Base-by-base conservation (phyloP, 345 rosid species). In the Hevea brasiliensis region DNA sequence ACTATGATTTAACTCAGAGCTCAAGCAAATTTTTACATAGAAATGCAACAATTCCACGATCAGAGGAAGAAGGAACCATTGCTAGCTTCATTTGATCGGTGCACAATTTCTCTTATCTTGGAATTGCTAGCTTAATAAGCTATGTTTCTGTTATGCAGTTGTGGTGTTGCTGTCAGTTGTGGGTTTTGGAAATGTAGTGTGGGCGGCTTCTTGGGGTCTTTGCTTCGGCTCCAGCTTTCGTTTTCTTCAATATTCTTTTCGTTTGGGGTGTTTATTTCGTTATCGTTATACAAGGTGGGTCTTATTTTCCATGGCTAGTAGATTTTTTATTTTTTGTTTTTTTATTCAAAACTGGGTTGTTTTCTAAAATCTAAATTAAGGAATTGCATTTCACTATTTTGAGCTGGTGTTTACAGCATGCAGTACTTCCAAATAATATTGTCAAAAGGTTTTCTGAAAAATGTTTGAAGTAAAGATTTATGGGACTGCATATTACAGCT, bases 211-310 rank as follows among this genome's bases (percentile, higher is more conserved):
- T 82, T 62, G 84, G 87, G 66, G 77, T 84, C 63, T 42, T 40
- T 72, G 81, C 86, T 14, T 87, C 89, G 0, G 89, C 91, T 59
- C 82, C 89, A 23, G 91, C 87, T 71, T 77, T 86, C 35, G 89
- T 89, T 26, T 77, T 87, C 83, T 73, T 73, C 78, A 84, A 23
- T 45, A 47, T 82, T 29, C 44, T 82, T 21, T 87, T 85, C 72
- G 13, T 85, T 21, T 87, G 93, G 91, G 65, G 45, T 74, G 82
- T 84, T 72, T 86, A 87, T 65, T 24, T 76, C 42, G 41, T 71
- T 45, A 65, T 74, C 68, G 62, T 84, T 75, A 83, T 86, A 72
- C 72, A 61, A 83, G 93, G 91, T 89, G 67, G 63, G 5, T 27
- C 65, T 0, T 44, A 6, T 68, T 58, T 47, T 32, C 26, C 8